Base-by-base conservation (phyloP, 208 protist species). In the Trypanosoma lewisi region DNA sequence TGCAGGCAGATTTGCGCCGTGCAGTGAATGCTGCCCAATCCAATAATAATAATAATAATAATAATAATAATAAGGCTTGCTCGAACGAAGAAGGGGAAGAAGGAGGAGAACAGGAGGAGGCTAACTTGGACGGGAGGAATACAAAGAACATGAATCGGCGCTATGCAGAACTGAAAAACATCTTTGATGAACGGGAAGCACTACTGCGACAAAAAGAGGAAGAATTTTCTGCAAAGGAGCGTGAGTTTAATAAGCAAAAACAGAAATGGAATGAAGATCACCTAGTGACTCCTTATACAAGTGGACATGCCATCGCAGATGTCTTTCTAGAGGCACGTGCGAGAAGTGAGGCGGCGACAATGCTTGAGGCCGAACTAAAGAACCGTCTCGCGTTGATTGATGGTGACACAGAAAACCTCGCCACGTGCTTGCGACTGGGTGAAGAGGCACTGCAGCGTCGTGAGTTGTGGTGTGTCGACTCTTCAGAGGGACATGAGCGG, bases 1-100 rank as follows among this genome's bases (percentile, higher is more conserved):
- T 69, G 30, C 70, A 71, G 37, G 74, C 78, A 45, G 77, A 82
- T 57, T 33, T 85, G n/a, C 69, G 82, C 53, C 63, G 67, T 16
- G 53, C 60, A 0, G 36, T 81, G 37, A 65, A 80, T 17, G 60
- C 73, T 54, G 30, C 61, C 23, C 49, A 74, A 12, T 39, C 66
- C 9, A 68, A 83, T 39, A 11, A 39, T 14, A 39, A 11, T 39
- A 39, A 39, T n/a, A n/a, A n/a, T n/a, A n/a, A n/a, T n/a, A n/a
- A n/a, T n/a, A n/a, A n/a, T n/a, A n/a, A n/a, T n/a, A n/a, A n/a
- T n/a, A n/a, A n/a, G n/a, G n/a, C n/a, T n/a, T n/a, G n/a, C n/a
- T n/a, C n/a, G n/a, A n/a, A n/a, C n/a, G n/a, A n/a, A 39, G 7
- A 11, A 11, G 7, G 34, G 7, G 11, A 14, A 11, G 34, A 39